These are phyloP conservation scores for Insectozyma bohioensis DNA, from an alignment of 1,139 yeast genomes.

Conservation along the genomic window DNA sequence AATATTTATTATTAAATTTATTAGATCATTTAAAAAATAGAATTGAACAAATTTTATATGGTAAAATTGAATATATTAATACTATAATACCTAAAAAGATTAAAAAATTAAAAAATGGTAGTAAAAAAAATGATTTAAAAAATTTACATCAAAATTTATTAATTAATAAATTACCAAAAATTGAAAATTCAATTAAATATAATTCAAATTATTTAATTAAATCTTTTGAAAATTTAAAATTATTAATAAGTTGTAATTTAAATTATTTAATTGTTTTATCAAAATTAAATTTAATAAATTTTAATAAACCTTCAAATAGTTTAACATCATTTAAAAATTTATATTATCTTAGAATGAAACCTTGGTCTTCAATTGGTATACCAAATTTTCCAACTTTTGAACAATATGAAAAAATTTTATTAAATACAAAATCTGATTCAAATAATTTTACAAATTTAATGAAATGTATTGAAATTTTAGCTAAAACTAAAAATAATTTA, in stretches of 20 bases:
- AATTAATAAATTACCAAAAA: constrained; percentile 24
- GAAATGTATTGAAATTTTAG: constrained; percentile 14
- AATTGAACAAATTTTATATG: constrained; percentile 33
- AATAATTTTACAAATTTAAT: constrained; percentile 11
- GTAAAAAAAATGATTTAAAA: constrained; percentile 37
- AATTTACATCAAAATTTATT: constrained; percentile 19
- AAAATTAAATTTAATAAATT: constrained; percentile 24
- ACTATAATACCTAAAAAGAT: constrained; percentile 43
- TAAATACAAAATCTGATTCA: constrained; percentile 8
- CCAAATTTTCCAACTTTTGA: constrained; percentile 61
- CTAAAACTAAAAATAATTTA: constrained; percentile 17
- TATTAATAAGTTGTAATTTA: constrained; percentile 28
- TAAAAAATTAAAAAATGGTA: constrained; percentile 49
- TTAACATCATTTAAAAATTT: constrained; percentile 48
- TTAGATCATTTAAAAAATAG: constrained; percentile 52
- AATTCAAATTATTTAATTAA: constrained; percentile 22
- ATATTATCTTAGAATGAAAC: constrained; percentile 74
- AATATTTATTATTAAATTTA: constrained; percentile 50
- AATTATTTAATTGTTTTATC: constrained; percentile 24
- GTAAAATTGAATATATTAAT: constrained; percentile 31
- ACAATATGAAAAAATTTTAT: constrained; percentile 21
- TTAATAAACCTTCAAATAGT: constrained; percentile 36
- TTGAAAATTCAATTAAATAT: constrained; percentile 18
- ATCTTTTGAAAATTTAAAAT: constrained; percentile 40
- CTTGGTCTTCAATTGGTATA: constrained; percentile 80